Base-by-base conservation (phyloP, 2,329 filamentous ascomycete species). In the Pseudogymnoascus sp. region DNA sequence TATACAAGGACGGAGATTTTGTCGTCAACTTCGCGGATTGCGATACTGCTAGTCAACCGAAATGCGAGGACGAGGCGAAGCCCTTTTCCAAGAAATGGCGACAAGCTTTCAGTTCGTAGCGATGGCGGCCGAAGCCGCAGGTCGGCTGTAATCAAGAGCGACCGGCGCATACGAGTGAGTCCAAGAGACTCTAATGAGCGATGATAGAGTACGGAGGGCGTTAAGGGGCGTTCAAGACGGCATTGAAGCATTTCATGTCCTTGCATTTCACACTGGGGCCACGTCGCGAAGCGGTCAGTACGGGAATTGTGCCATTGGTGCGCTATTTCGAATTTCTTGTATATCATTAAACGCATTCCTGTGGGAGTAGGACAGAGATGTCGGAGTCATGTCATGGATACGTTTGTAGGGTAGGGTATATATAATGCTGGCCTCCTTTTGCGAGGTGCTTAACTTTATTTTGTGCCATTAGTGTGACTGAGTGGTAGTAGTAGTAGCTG, bases 1-100 rank as follows among this genome's bases (percentile, higher is more conserved):
- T 83, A 59, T 97, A 92, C 75, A 84, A 88, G 71, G 86, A 93
- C 7, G 93, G 92, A 34, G 93, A 97, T 72, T 87, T 97, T 64
- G 82, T 96, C 0, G 85, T 96, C 66, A 85, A 88, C 64, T 90
- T 97, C 70, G 79, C 85, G 21, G 86, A 85, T 62, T 99, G 95
- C 75, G 82, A 85, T 39, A 80, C 81, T 59, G 71, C 71, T 64
- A 67, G 63, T 70, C 76, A 78, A 39, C 78, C 84, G 60, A 85
- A 83, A 68, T 97, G 95, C 74, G 85, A 87, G 66, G 82, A 83
- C 62, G 88, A 93, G 73, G 86, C 93, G 29, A 71, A 71, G 45
- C 69, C 68, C 21, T 75, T 70, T 57, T 71, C 69, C 26, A 72
- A 69, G 40, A 70, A 73, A 67, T 75, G 73, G 73, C 68, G 67